These are phyloP conservation scores for Phytophthora europaea DNA, from an alignment of 352 stramenopile species.

Conservation along the genomic window DNA sequence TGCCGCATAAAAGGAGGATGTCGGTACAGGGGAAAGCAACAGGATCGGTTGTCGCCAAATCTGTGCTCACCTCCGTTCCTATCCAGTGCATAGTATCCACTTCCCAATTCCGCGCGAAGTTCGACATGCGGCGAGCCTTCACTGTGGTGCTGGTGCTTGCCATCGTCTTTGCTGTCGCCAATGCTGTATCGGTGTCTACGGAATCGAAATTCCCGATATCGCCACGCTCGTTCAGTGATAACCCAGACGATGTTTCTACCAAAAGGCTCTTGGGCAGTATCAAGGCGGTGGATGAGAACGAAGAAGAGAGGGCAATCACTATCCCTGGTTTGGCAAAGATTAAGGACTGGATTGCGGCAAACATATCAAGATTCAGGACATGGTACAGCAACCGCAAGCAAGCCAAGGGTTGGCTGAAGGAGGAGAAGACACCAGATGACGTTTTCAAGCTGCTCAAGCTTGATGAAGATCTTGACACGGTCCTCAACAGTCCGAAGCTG, in stretches of 20 bases:
- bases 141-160: not conserved
- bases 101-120: not conserved
- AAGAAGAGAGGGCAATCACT: not conserved
- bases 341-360: conserved; percentile 6
- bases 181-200: not conserved
- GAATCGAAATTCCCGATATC: not conserved
- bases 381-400: conserved; percentile 7
- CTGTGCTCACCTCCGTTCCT: not conserved
- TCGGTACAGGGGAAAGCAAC: not conserved
- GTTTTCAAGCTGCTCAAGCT: conserved; percentile 20
- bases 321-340: not conserved
- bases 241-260: not conserved
- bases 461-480: not conserved
- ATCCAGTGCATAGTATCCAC: not conserved
- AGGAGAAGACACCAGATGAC: conserved; percentile 8
- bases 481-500: conserved; percentile 4
- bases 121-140: not conserved
- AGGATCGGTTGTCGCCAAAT: not conserved
- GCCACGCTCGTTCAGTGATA: not conserved
- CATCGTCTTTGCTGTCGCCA: not conserved
- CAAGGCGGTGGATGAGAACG: not conserved
- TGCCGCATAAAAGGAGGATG: not conserved
- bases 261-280: not conserved
- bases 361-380: conserved; percentile 4
- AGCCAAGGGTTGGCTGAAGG: conserved; percentile 2